Evolutionary conservation across 176 grass and related monocot species (phyloP).

Genomic region (Aegilops umbellulata): DNA sequence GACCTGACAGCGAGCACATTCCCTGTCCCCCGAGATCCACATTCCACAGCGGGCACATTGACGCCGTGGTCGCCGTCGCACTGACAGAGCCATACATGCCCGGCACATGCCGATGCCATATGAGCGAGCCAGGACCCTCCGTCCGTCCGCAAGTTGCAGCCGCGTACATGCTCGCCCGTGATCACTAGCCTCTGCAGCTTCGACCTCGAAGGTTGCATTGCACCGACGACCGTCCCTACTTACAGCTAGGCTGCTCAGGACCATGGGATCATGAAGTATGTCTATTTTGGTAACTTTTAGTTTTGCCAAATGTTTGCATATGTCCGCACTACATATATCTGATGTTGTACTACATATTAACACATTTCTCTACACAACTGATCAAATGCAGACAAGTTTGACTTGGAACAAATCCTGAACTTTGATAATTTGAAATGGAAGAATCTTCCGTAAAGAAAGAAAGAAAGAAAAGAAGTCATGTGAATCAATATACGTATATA

Average conservation of each 20-base stretch:
- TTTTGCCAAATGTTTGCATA: too few relatives aligned
- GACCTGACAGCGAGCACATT: background rate
- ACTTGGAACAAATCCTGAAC: too few relatives aligned
- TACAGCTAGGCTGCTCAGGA: too few relatives aligned
- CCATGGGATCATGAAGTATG: background rate
- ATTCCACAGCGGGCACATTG: background rate
- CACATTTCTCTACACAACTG: too few relatives aligned
- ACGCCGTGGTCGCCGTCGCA: background rate
- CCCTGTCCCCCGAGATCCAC: background rate
- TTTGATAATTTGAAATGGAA: too few relatives aligned
- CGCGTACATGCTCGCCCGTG: conserved; percentile 4
- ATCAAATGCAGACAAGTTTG: background rate
- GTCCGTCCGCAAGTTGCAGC: background rate
- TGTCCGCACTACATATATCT: too few relatives aligned
- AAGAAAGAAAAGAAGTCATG: background rate
- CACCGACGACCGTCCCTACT: background rate
- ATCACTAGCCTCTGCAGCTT: too few relatives aligned
- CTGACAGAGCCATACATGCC: background rate
- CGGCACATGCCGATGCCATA: conserved; percentile 6
- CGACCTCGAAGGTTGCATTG: background rate
- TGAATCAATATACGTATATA: conserved; percentile 4
- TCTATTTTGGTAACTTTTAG: background rate
- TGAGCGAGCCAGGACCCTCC: background rate
- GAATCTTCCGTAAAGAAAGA: background rate
- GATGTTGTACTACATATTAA: too few relatives aligned